Evolutionary conservation across 2,329 filamentous ascomycete genomes (phyloP), one percentile per base, ranked within the genome.

Genomic region (Chaetomiaceae sp.): DNA sequence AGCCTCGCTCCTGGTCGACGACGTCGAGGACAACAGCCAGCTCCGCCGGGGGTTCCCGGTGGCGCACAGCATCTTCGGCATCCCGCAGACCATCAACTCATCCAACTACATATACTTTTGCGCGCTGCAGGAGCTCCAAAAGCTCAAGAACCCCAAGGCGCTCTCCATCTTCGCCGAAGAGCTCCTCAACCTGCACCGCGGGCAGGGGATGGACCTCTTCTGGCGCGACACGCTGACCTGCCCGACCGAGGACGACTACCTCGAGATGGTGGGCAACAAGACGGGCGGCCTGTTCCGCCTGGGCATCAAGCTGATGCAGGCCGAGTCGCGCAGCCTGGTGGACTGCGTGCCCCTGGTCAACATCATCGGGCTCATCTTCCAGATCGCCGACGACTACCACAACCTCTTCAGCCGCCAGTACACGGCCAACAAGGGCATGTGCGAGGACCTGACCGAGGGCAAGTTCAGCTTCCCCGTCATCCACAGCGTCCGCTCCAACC

Each of bases 381-480:
- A 95, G 69, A 93, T 95, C 70, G 82, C 87, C 61, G 88, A 92
- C 73, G 93, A 99, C 76, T 96, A 96, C 72, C 83, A 90, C 68
- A 97, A 97, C 67, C 82, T 99, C 38, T 80, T 78, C 25, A 81
- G 77, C 16, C 73, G 72, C n/a, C 77, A 83, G 63, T 96, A 96
- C 74, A 84, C 83, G 33, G 76, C 86, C 57, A 92, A 95, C 69
- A 97, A 97, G 73, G 93, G 92, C 44, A 80, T 96, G 60, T 95
- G 89, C 68, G 92, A 97, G 73, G 93, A 97, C 69, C 72, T 97
- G 61, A 96, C 90, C 1, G 93, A 97, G 72, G 92, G 92, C 57
- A 97, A 97, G 76, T 96, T 96, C 73, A 92, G 86, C 21, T 96
- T 96, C 66, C 90, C 91, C 35, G 85, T 97, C 62, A 96, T 97